A percentile compares a stretch with the other conserved stretches of the same genome.
These are phyloP conservation scores for Roridomyces roridus DNA, from an alignment of 768 basidiomycete species.

Conservation along the genomic window DNA sequence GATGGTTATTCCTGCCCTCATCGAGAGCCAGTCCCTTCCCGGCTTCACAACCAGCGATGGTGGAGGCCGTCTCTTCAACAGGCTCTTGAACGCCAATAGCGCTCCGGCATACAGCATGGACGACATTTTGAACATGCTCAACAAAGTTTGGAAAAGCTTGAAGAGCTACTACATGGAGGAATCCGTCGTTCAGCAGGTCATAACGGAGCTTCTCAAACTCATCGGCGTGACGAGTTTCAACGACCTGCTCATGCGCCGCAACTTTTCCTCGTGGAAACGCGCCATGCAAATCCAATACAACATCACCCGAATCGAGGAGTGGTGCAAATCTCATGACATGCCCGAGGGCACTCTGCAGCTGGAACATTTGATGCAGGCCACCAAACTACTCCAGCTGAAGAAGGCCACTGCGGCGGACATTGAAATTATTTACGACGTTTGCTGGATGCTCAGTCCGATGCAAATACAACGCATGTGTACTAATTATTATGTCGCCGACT, in stretches of 20 bases:
- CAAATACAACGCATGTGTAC: conserved; percentile 99
- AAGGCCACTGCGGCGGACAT: conserved; percentile 96
- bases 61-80: conserved; percentile 91
- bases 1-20: conserved; percentile 99
- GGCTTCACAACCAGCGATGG: conserved; percentile 97
- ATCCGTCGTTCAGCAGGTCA: conserved; percentile 92
- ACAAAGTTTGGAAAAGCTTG: conserved; percentile 97
- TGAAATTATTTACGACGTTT: conserved; percentile 98
- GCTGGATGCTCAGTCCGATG: conserved; percentile 99
- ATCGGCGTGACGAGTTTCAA: conserved; percentile 98
- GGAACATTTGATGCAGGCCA: conserved; percentile 99
- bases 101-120: conserved; percentile 98
- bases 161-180: conserved; percentile 99
- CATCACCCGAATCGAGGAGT: conserved; percentile 96
- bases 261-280: conserved; percentile 99
- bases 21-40: conserved; percentile 96
- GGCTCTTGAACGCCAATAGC: conserved; percentile 84
- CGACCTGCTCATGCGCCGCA: conserved; percentile 96
- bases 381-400: conserved; percentile 96
- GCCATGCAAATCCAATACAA: conserved; percentile 99
- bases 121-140: conserved; percentile 93
- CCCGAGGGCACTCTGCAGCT: conserved; percentile 97
- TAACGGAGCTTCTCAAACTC: conserved; percentile 93
- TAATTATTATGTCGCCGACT: conserved; percentile 98
- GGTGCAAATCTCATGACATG: conserved; percentile 99